Conservation (phyloP, 2,329 filamentous ascomycete genomes). For the Paraconiothyrium sp. region DNA sequence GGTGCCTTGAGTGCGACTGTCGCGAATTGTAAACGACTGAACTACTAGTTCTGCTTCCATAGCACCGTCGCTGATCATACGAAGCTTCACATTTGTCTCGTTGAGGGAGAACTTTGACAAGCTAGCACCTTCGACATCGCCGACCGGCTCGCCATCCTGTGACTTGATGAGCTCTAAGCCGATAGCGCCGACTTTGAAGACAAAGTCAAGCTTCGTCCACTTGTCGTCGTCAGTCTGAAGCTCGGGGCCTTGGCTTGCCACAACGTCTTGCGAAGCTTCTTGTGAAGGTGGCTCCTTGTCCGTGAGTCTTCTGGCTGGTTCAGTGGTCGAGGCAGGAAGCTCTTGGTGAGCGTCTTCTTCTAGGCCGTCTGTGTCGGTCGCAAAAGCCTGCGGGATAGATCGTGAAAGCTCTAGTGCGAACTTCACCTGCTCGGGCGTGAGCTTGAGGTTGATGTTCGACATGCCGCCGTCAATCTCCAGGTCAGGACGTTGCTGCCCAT, state of each 20-base stretch:
- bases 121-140: constrained; percentile 79
- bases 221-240: constrained; percentile 72
- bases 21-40: constrained; percentile 91
- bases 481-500: constrained; percentile 82
- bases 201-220: constrained; percentile 93
- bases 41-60: constrained; percentile 93
- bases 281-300: constrained; percentile 45
- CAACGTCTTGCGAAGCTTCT: constrained; percentile 59
- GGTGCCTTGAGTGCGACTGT: constrained; percentile 85
- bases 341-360: constrained; percentile 80
- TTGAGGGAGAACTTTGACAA: constrained; percentile 95
- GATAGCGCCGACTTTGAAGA: constrained; percentile 88
- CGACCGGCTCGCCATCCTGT: constrained; percentile 78
- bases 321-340: constrained; percentile 66
- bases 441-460: constrained; percentile 88
- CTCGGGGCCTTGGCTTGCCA: constrained; percentile 67
- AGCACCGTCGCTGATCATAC: constrained; percentile 91
- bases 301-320: constrained; percentile 58
- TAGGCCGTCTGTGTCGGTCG: constrained; percentile 72
- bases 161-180: constrained; percentile 87
- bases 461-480: constrained; percentile 90
- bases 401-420: constrained; percentile 88
- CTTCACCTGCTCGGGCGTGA: constrained; percentile 91
- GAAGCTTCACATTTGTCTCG: constrained; percentile 87
- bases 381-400: constrained; percentile 88